These are phyloP conservation scores for Globisporangium spinosum DNA, from an alignment of 352 stramenopile species.

Conservation along the genomic window DNA sequence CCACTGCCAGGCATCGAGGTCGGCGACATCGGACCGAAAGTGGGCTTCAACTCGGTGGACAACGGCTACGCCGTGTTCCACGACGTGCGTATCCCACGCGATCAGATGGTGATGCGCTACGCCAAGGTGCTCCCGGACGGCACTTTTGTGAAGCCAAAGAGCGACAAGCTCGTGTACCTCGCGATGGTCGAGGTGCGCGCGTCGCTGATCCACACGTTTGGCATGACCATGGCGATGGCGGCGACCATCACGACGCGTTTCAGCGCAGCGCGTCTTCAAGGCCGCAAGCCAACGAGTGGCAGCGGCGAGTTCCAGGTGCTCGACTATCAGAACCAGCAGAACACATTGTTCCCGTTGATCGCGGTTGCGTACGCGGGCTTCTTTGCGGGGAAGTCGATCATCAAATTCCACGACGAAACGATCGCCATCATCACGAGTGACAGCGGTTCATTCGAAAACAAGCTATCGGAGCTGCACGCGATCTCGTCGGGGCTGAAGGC, in stretches of 20 bases:
- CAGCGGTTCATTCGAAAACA: slow-evolving; percentile 18
- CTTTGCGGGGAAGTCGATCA: slow-evolving; percentile 26
- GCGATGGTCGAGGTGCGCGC: slow-evolving; percentile 31
- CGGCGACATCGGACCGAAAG: slow-evolving; percentile 91
- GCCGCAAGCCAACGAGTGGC: slow-evolving; percentile 12
- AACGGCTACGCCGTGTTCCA: slow-evolving; percentile 90
- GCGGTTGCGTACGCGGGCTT: slow-evolving; percentile 38
- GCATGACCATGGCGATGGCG: slow-evolving; percentile 11
- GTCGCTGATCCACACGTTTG: slow-evolving; percentile 12
- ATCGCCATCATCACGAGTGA: slow-evolving; percentile 23
- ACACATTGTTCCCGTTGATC: slow-evolving; percentile 36
- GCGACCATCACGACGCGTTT: slow-evolving; percentile 30
- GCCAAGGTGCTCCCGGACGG: slow-evolving; percentile 50
- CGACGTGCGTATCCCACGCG: slow-evolving; percentile 82
- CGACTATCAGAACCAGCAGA: slow-evolving; percentile 39
- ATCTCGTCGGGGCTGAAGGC: slow-evolving; percentile 41
- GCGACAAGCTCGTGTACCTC: slow-evolving; percentile 53
- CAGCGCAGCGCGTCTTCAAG: slow-evolving; percentile 28
- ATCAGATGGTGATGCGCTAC: slow-evolving; percentile 52
- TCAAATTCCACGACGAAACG: slow-evolving; percentile 23
- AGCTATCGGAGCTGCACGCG: slow-evolving; percentile 34
- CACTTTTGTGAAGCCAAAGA: slow-evolving; percentile 60
- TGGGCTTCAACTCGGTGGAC: slow-evolving; percentile 90
- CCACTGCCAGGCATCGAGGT: slow-evolving; percentile 85
- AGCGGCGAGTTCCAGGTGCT: slow-evolving; percentile 35